These are phyloP conservation scores for Neopestalotiopsis sp. DNA, from an alignment of 2,329 filamentous ascomycete species.

Conservation along the genomic window DNA sequence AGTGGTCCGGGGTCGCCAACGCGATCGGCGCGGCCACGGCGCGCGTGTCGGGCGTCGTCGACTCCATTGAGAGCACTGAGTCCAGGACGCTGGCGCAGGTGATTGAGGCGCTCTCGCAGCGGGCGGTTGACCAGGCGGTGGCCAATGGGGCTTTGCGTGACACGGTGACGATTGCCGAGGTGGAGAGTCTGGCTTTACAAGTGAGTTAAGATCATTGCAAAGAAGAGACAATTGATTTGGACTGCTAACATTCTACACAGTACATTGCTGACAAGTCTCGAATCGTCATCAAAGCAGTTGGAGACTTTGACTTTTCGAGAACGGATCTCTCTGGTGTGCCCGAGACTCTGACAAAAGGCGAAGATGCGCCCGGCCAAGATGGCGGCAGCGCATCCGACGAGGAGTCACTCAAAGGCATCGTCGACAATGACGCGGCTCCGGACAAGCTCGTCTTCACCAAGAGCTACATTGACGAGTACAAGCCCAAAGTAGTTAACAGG, in stretches of 20 bases:
- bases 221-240: neutral
- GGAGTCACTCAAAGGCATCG: neutral
- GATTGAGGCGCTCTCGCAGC: slow-evolving; percentile 38
- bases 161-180: slow-evolving; percentile 52
- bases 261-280: slow-evolving; percentile 55
- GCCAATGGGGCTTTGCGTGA: slow-evolving; percentile 47
- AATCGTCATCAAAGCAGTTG: slow-evolving; percentile 62
- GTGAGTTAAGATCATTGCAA: slow-evolving; percentile 28
- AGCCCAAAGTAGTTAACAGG: slow-evolving; percentile 51
- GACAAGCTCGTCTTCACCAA: slow-evolving; percentile 20
- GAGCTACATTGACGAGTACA: slow-evolving; percentile 45
- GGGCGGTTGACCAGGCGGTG: slow-evolving; percentile 47
- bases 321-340: slow-evolving; percentile 23
- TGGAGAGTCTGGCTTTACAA: slow-evolving; percentile 57
- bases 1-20: slow-evolving; percentile 63
- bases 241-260: slow-evolving; percentile 28
- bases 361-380: slow-evolving; percentile 15
- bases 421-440: neutral
- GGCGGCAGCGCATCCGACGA: neutral
- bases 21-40: slow-evolving; percentile 67
- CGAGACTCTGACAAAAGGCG: slow-evolving; percentile 4
- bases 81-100: slow-evolving; percentile 37
- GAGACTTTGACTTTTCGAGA: slow-evolving; percentile 54
- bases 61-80: slow-evolving; percentile 52
- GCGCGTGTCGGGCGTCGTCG: slow-evolving; percentile 57